Evolutionary conservation across 768 basidiomycete genomes (phyloP), one percentile per base, ranked within the genome.

Genomic region (Pisolithus albus): DNA sequence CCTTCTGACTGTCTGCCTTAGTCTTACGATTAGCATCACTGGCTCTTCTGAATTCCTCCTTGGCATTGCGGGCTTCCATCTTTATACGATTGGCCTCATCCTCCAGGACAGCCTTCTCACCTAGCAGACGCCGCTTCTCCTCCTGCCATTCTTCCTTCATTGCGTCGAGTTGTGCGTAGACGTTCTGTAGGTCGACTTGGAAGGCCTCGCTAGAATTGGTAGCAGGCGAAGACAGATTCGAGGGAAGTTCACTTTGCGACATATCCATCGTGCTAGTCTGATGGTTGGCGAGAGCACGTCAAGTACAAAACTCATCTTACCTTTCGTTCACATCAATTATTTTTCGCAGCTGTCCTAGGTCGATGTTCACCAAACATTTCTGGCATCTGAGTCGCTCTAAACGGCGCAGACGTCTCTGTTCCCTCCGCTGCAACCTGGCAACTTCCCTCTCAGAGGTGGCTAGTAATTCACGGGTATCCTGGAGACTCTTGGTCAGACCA

Each of bases 91-190:
- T 81, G 0, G 88, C 77, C 7, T 83, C 76, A 54, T 88, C 81
- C 59, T 88, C 83, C 30, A 92, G 77, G 40, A 80, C 77, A 2
- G 79, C 82, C 46, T 84, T 88, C 66, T 92, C 86, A 45, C 78
- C 84, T 24, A 84, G 61, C 13, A 90, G 71, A 49, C 76, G 73
- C 32, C 69, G 71, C 61, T 76, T 81, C 59, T 88, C 87, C n/a
- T 76, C 72, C 24, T 78, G 77, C 88, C 88, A 90, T 61, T 80
- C 73, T 42, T 72, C 74, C 70, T 78, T 86, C 73, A 92, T 78
- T 36, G 69, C 66, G 18, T 77, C 76, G 26, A 91, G 73, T 55
- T 90, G 80, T 3, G 64, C 54, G 52, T 87, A 87, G 51, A 88
- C 82, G 5, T 73, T 68, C 51, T 74, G 76, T 44, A 91, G 64